These are phyloP conservation scores for Diplotaxis tenuifolia DNA, from an alignment of 345 rosid species.

Conservation along the genomic window DNA sequence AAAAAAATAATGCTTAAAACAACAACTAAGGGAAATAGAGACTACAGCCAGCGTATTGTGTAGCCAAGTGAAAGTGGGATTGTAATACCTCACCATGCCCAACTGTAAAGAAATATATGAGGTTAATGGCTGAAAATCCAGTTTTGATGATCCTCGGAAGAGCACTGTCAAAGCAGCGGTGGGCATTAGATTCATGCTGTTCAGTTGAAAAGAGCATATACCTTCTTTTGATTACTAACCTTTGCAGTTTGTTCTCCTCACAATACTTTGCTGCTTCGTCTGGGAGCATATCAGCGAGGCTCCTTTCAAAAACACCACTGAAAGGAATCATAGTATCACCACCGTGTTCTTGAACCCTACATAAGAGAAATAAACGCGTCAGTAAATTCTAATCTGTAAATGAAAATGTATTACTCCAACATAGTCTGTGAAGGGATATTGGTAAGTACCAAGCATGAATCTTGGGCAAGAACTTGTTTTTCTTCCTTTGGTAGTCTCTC, in stretches of 20 bases:
- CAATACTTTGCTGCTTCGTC: conserved; percentile 83
- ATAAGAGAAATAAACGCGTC: neutral
- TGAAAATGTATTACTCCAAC: neutral
- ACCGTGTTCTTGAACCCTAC: conserved; percentile 97
- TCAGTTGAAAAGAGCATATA: neutral
- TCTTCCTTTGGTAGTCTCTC: conserved; percentile 92
- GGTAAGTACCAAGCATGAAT: conserved; percentile 89
- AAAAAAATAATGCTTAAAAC: neutral
- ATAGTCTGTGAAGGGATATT: conserved; percentile 11
- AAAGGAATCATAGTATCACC: conserved; percentile 93
- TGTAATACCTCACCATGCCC: conserved; percentile 90
- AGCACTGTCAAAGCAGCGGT: conserved; percentile 50
- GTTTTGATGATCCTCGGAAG: conserved; percentile 97
- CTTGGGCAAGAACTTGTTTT: conserved; percentile 95
- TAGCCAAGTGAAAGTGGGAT: neutral
- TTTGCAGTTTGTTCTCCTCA: conserved; percentile 92
- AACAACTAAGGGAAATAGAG: neutral
- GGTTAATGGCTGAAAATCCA: conserved; percentile 93
- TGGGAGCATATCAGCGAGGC: conserved; percentile 72
- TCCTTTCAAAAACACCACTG: conserved; percentile 76
- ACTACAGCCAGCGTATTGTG: neutral
- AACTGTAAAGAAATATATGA: conserved; percentile 95
- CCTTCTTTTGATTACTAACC: conserved; percentile 78
- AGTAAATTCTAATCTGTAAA: no score
- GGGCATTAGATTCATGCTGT: conserved; percentile 10